These are phyloP conservation scores for Aureobasidium lini DNA, from an alignment of 2,329 filamentous ascomycete species.

Conservation along the genomic window DNA sequence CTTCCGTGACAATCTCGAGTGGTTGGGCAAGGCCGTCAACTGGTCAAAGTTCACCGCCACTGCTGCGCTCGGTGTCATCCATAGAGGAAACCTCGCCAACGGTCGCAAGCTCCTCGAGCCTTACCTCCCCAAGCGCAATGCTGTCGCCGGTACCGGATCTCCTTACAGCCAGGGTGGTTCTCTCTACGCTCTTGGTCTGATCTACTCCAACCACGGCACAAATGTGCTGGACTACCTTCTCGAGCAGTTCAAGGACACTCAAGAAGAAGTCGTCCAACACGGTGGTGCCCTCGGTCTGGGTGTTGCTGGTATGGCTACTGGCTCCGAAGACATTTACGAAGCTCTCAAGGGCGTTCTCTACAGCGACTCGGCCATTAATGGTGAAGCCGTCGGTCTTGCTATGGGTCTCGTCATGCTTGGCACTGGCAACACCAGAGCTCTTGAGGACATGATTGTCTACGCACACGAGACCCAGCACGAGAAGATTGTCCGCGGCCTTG, in stretches of 20 bases:
- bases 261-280: constrained; percentile 92
- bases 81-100: constrained; percentile 88
- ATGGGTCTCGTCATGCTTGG: constrained; percentile 99
- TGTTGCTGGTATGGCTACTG: constrained; percentile 96
- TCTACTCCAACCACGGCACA: constrained; percentile 95
- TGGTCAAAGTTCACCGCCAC: constrained; percentile 99
- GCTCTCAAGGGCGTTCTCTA: constrained; percentile 84
- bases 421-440: constrained; percentile 86
- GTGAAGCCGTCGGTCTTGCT: constrained; percentile 87
- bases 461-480: constrained; percentile 97
- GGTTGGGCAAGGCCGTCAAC: constrained; percentile 96
- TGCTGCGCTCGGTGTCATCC: constrained; percentile 90
- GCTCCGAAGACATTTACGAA: constrained; percentile 82
- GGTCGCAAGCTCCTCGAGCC: constrained; percentile 89
- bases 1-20: constrained; percentile 95
- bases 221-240: constrained; percentile 77
- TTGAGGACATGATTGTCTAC: constrained; percentile 97
- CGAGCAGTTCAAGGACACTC: constrained; percentile 64
- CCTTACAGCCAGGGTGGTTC: constrained; percentile 95
- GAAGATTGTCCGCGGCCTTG: constrained; percentile 94
- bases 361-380: constrained; percentile 90
- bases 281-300: constrained; percentile 91
- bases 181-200: constrained; percentile 87
- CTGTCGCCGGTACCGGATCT: constrained; percentile 65
- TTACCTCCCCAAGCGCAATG: constrained; percentile 74